phyloP scores from a whole-genome alignment of 306 rosid genomes.

The Pterocarpus macrocarpus region DNA sequence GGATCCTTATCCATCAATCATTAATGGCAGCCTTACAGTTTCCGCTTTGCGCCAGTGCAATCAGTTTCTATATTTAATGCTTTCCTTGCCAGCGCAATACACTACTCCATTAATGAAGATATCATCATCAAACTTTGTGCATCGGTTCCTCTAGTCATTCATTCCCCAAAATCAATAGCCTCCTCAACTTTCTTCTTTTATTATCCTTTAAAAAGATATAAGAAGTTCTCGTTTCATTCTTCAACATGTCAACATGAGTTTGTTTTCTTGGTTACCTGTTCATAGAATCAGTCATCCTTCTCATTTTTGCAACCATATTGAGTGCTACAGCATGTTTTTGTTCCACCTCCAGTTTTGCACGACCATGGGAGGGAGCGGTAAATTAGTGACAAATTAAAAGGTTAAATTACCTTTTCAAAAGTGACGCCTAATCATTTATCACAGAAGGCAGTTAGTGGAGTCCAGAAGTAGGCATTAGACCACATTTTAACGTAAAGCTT shows the following conservation, averaged over 20 bases:
- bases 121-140: conserved; percentile 6
- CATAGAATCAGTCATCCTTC: conserved; percentile 29
- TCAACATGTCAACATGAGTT: conserved; percentile 29
- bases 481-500: not conserved
- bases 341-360: conserved; percentile 25
- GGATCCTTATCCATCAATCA: not conserved
- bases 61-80: conserved; percentile 2
- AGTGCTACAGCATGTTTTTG: conserved; percentile 32
- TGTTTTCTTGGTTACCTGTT: conserved; percentile 36
- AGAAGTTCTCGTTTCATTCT: conserved; percentile 3
- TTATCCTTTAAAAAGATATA: not conserved
- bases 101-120: not conserved
- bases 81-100: conserved; percentile 15
- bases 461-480: not conserved
- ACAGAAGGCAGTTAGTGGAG: not conserved
- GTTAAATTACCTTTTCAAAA: conserved; percentile 48
- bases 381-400: conserved; percentile 3
- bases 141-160: not conserved
- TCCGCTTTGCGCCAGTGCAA: not conserved
- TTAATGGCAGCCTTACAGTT: conserved; percentile 23
- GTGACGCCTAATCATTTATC: conserved; percentile 32
- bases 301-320: conserved; percentile 39
- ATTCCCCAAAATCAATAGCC: not conserved
- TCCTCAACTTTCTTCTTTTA: not conserved
- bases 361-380: not conserved